Percentiles rank a stretch among this genome's conserved stretches.
phyloP scores from a whole-genome alignment of 768 basidiomycete genomes.

The Suillus weaverae region DNA sequence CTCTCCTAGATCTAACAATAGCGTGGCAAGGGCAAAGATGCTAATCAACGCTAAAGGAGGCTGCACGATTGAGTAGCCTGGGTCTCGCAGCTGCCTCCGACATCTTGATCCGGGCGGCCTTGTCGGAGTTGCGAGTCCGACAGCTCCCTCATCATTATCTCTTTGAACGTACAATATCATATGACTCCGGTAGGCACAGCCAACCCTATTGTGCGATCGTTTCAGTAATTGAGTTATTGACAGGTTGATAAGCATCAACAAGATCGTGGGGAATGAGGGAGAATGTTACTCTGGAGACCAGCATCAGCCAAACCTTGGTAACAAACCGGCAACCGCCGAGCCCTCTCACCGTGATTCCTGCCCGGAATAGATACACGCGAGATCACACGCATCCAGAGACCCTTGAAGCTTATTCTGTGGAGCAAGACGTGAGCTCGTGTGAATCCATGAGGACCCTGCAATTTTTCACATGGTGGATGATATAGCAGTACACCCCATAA shows the following conservation, averaged over 20 bases:
- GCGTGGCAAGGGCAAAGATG: neutral
- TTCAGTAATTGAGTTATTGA: slow-evolving; percentile 40
- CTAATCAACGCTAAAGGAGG: neutral
- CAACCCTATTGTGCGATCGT: neutral
- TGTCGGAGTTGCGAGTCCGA: slow-evolving; percentile 33
- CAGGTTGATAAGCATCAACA: slow-evolving; percentile 42
- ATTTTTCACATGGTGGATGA: neutral
- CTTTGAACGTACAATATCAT: slow-evolving; percentile 44
- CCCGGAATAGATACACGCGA: slow-evolving; percentile 44
- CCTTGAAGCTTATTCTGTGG: slow-evolving; percentile 21
- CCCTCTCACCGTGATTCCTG: slow-evolving; percentile 45
- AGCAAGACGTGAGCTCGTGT: neutral
- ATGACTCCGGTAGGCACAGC: slow-evolving; percentile 40
- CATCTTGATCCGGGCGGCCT: slow-evolving; percentile 43
- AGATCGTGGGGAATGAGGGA: slow-evolving; percentile 41
- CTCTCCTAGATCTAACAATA: neutral
- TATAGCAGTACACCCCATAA: neutral
- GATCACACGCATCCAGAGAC: slow-evolving; percentile 54
- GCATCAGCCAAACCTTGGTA: neutral
- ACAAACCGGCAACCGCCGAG: slow-evolving; percentile 47
- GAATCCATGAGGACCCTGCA: neutral
- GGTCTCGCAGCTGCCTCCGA: slow-evolving; percentile 26
- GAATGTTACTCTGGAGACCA: slow-evolving; percentile 40
- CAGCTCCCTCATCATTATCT: slow-evolving; percentile 22
- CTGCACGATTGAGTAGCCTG: neutral